A percentile compares a stretch with the other conserved stretches of the same genome.
phyloP scores from a whole-genome alignment of 2,329 filamentous ascomycete species.

The Alternaria sp. region DNA sequence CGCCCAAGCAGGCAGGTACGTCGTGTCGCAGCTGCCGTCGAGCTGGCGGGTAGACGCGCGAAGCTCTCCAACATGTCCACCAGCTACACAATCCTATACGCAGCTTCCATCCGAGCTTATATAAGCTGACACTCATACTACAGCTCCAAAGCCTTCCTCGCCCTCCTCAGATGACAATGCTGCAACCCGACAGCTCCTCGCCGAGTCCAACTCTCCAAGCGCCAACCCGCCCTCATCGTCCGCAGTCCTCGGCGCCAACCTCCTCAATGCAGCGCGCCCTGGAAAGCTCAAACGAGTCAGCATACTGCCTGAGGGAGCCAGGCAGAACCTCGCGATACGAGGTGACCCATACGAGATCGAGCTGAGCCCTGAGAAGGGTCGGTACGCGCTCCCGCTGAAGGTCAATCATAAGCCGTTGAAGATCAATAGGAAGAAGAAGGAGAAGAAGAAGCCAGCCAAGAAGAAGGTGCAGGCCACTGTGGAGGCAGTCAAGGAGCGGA shows the following conservation, averaged over 20 bases:
- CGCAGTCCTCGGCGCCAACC: conserved; percentile 26
- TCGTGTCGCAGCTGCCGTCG: neutral
- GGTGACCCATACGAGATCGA: conserved; percentile 27
- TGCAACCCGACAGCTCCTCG: conserved; percentile 32
- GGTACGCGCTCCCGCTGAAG: conserved; percentile 7
- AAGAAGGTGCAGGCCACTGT: neutral
- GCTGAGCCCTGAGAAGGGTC: conserved; percentile 27
- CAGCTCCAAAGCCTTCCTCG: neutral
- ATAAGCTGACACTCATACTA: neutral
- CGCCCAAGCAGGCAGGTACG: conserved; percentile 8
- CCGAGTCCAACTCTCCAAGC: conserved; percentile 20
- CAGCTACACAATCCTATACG: no score
- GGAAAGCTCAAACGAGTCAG: conserved; percentile 30
- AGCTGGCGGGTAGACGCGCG: neutral
- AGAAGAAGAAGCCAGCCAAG: conserved; percentile 1
- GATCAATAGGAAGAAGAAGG: conserved; percentile 9
- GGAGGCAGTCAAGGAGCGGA: no score
- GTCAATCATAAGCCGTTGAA: conserved; percentile 18
- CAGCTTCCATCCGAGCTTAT: neutral
- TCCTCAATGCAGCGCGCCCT: conserved; percentile 40
- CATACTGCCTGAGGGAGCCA: conserved; percentile 9
- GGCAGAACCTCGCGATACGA: conserved; percentile 11
- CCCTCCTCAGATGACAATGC: conserved; percentile 18
- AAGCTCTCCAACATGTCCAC: neutral
- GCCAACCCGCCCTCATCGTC: conserved; percentile 12